Base-by-base conservation (phyloP, 306 rosid species). In the Lathyrus oleraceus region DNA sequence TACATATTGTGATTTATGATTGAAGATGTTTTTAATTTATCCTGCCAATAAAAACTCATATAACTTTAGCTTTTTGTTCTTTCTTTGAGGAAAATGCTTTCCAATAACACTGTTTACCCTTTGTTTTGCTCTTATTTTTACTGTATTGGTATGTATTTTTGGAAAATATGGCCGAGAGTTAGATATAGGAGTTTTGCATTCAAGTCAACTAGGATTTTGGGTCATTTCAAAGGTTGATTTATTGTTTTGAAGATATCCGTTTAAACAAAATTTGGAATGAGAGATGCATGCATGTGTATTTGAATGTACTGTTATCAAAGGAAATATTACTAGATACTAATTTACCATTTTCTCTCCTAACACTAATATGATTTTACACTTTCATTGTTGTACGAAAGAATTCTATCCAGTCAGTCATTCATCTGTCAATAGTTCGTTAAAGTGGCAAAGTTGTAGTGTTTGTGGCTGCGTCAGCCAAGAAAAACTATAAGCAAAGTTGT, bases 71-170 rank as follows among this genome's bases (percentile, higher is more conserved):
- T 52, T 69, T 42, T 42, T 12, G 48, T 42, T 42, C 42, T 68
- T 3, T 51, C 57, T 19, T 51, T 21, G 8, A 17, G 58, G 14
- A 51, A 51, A 16, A 4, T 51, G 58, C 12, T 51, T 19, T 17
- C 12, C 12, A 17, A 19, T 19, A 51, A 54, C 30, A 21, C 5
- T 54, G 16, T 6, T 6, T 13, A 17, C 30, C 47, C 21, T 17
- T 68, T 68, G 51, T 21, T 52, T 68, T 21, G 45, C 61, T 68
- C 54, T 5, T 69, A 23, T 69, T 54, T 69, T 21, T 51, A 23
- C 42, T 39, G 52, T 52, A 7, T 19, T 51, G 45, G 51, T 53
- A 69, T 40, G 25, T 23, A 6, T 19, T 39, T 25, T 27, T 14
- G 7, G 19, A 56, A n/a, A 23, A 38, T 8, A 10, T n/a, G 65